Evolutionary conservation across 2,329 filamentous ascomycete species (phyloP).

Genomic region (Bisporella sp.): DNA sequence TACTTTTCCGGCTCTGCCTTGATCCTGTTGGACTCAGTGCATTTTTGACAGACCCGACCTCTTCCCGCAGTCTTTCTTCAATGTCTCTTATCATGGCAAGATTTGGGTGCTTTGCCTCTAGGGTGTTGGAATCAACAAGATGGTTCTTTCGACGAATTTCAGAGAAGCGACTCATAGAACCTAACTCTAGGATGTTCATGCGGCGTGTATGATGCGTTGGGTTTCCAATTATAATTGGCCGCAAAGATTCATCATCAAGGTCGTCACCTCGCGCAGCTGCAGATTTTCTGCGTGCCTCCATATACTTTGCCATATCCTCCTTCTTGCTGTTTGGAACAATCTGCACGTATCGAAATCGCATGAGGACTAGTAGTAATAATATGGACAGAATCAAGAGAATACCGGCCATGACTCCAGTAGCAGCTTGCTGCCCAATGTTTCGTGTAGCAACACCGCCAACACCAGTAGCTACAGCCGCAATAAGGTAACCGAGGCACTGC

Average conservation of each 20-base stretch:
- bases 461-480: slow-evolving; percentile 62
- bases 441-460: slow-evolving; percentile 62
- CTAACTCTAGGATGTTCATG: slow-evolving; percentile 66
- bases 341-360: slow-evolving; percentile 58
- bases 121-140: slow-evolving; percentile 40
- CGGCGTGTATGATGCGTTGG: slow-evolving; percentile 61
- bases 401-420: slow-evolving; percentile 61
- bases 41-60: background rate
- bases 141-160: slow-evolving; percentile 60
- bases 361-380: slow-evolving; percentile 53
- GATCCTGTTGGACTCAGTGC: background rate
- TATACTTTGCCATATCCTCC: slow-evolving; percentile 46
- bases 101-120: slow-evolving; percentile 26
- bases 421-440: slow-evolving; percentile 57
- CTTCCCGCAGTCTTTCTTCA: slow-evolving; percentile 4
- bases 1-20: background rate
- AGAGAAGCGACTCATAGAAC: slow-evolving; percentile 61
- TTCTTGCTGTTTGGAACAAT: slow-evolving; percentile 59
- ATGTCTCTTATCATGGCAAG: slow-evolving; percentile 18
- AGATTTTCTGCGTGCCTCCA: slow-evolving; percentile 39
- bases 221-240: slow-evolving; percentile 64
- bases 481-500: slow-evolving; percentile 62
- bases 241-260: slow-evolving; percentile 46
- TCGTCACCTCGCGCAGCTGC: slow-evolving; percentile 20
- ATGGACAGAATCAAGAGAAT: slow-evolving; percentile 60